Base-by-base conservation (phyloP, 805 yeast species). In the Zygosaccharomyces pseudorouxii region DNA sequence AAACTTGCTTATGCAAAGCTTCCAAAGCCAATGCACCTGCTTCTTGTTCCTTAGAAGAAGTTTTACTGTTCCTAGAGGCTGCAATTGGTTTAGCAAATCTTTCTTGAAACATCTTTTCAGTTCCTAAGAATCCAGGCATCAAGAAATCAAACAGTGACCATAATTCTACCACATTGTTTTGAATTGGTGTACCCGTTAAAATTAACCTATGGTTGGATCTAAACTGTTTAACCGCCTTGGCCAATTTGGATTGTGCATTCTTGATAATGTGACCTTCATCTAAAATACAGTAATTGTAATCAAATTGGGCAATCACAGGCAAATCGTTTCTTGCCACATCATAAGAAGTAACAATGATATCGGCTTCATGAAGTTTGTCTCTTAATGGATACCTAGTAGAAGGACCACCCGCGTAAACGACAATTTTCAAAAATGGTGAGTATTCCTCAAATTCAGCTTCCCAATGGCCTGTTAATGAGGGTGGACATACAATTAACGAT, bases 241-340 rank as follows among this genome's bases (percentile, higher is more conserved):
- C 84, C 47, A 93, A 73, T 65, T 92, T 90, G 0, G 98, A 87
- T 45, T 79, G 77, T 0, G 97, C 80, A 65, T 93, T 93, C 71
- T 92, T 93, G 64, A 93, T 93, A 42, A 93, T 89, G 68, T 93
- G 99, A 36, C 99, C 99, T 71, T 93, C 99, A 68, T 93, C 99
- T 51, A 93, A 71, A 8, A 93, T 96, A 71, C 98, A 92, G 64
- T 93, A 93, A 65, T 93, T 93, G 73, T 83, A 93, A 60, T 84
- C 86, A 53, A 74, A 76, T 1, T 68, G 65, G 1, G 80, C 63
- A 18, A 93, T 65, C 53, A 74, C 71, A 5, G 82, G 85, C 22
- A 83, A 79, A 67, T 93, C 99, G 67, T 93, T 93, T 62, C 99
- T 79, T 42, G 95, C 89, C 46, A 93, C 96, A 73, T 93, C 99